These are phyloP conservation scores for Chaetomidium leptoderma DNA, from an alignment of 495 filamentous ascomycete genomes.

Conservation along the genomic window DNA sequence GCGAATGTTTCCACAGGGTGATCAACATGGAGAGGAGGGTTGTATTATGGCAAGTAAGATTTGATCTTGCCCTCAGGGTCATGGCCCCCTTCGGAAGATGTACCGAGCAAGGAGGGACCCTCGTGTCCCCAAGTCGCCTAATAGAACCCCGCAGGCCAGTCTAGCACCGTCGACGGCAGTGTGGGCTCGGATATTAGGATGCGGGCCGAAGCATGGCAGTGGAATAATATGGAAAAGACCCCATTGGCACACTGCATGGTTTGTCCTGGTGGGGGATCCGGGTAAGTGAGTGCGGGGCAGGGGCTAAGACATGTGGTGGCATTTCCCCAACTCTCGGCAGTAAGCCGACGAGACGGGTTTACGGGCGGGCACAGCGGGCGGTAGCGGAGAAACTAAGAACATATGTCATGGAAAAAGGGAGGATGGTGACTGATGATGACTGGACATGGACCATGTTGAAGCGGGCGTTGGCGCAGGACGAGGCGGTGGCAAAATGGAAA, in stretches of 20 bases:
- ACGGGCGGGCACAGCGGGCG: not conserved
- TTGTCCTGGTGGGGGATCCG: not conserved
- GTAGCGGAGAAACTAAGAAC: too few relatives aligned
- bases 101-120: not conserved
- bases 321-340: slow-evolving; percentile 8
- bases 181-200: slow-evolving; percentile 6
- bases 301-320: not conserved
- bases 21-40: too few relatives aligned
- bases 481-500: too few relatives aligned
- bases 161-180: not conserved
- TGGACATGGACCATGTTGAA: too few relatives aligned
- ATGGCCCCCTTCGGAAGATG: not conserved
- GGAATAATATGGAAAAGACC: slow-evolving; percentile 1
- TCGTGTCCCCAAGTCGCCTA: not conserved
- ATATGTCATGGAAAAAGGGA: too few relatives aligned
- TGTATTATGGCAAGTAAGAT: too few relatives aligned
- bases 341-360: not conserved
- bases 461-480: too few relatives aligned
- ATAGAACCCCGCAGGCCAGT: not conserved
- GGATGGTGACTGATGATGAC: too few relatives aligned
- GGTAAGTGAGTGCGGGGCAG: slow-evolving; percentile 1
- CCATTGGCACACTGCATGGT: not conserved
- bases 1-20: too few relatives aligned
- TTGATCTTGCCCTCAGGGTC: too few relatives aligned
- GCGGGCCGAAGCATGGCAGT: slow-evolving; percentile 8